Base-by-base conservation (phyloP, 2,329 filamentous ascomycete genomes). In the Beauveria medogensis region DNA sequence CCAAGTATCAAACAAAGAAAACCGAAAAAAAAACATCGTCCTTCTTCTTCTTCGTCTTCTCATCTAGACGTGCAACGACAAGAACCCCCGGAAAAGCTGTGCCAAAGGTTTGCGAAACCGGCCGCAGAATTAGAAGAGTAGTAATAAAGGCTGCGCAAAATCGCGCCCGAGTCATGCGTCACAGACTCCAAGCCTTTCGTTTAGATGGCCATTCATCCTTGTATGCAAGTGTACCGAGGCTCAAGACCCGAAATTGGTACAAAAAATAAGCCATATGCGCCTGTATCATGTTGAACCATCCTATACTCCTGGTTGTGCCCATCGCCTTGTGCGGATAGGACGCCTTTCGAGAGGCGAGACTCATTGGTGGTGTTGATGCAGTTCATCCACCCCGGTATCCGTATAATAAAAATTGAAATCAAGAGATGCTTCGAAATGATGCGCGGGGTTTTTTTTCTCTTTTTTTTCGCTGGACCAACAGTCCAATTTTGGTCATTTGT, bases 221-320 rank as follows among this genome's bases (percentile, higher is more conserved):
- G 14, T 34, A 56, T 46, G 41, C 54, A 47, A 18, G 18, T 46
- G 28, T 34, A 28, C 41, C n/a, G 40, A 40, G 3, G 41, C 5
- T 28, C 34, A 34, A 30, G 5, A 14, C 26, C 5, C n/a, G 10
- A 3, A 3, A 8, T 28, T 7, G n/a, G 54, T 28, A 44, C 54
- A 26, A 56, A 56, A 37, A 56, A 56, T 12, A 56, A 56, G 41
- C 14, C 10, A 47, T 55, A 43, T 56, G 24, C 54, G 54, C 54
- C 28, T 10, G 30, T 22, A 22, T n/a, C 46, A 28, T 43, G 14
- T 44, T 47, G 26, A 56, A 37, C 41, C 54, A 20, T 56, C 43
- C 41, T 16, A 56, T 47, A 26, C 40, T 56, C 54, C 54, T 26
- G 28, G 28, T 34, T 56, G 55, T 50, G 26, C 55, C 30, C 55